phyloP scores from a whole-genome alignment of 768 basidiomycete genomes.

The Naganishia friedmannii region DNA sequence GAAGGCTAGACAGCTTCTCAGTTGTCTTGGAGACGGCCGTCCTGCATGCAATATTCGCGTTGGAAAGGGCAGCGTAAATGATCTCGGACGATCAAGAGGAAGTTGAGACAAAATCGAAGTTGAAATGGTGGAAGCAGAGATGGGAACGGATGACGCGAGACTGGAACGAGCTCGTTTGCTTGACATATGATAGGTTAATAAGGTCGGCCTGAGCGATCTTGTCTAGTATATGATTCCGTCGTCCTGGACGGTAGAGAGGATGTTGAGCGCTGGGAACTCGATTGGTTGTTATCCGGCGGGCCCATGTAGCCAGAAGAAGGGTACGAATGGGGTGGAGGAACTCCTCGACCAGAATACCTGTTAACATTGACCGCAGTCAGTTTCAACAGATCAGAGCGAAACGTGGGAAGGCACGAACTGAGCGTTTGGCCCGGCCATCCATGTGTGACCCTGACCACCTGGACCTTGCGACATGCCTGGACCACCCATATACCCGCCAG shows the following conservation, averaged over 20 bases:
- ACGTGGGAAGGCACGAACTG: background rate
- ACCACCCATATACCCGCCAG: background rate
- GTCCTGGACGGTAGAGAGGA: constrained; percentile 15
- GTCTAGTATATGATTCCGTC: constrained; percentile 15
- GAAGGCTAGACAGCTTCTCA: background rate
- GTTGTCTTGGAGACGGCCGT: background rate
- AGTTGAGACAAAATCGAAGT: constrained; percentile 15
- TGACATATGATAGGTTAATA: background rate
- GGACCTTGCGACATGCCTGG: background rate
- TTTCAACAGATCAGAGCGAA: background rate
- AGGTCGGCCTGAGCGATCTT: constrained; percentile 19
- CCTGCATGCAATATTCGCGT: background rate
- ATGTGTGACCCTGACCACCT: background rate
- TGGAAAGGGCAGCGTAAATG: background rate
- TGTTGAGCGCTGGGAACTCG: constrained; percentile 4
- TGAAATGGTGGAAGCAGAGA: background rate
- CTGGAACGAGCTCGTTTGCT: background rate
- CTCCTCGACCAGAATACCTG: constrained; percentile 1
- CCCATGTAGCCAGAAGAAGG: background rate
- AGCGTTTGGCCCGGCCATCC: constrained; percentile 2
- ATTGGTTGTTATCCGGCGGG: constrained; percentile 3
- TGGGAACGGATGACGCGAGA: background rate
- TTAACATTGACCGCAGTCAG: no score
- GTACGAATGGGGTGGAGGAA: background rate
- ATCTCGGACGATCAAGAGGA: constrained; percentile 7